Evolutionary conservation across 306 rosid genomes (phyloP).

Genomic region (Glycine latifolia): DNA sequence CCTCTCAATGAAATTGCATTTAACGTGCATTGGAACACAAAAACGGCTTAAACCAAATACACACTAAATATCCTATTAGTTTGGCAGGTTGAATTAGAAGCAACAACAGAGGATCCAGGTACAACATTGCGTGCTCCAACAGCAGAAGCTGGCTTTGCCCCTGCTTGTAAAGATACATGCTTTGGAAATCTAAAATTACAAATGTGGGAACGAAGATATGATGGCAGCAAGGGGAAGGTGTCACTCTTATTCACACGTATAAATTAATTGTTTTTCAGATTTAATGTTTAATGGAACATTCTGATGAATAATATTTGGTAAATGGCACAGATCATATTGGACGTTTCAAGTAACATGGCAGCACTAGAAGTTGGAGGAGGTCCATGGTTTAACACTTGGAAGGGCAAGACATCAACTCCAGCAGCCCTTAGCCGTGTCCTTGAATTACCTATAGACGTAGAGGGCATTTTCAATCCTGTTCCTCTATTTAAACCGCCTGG

Average conservation of each 20-base stretch:
- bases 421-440: slow-evolving; percentile 61
- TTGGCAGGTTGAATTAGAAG: slow-evolving; percentile 84
- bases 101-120: slow-evolving; percentile 75
- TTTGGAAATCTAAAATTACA: slow-evolving; percentile 66
- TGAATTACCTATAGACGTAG: slow-evolving; percentile 67
- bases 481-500: slow-evolving; percentile 92
- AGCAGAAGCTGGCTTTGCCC: slow-evolving; percentile 73
- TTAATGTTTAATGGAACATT: slow-evolving; percentile 25
- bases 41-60: too few relatives aligned
- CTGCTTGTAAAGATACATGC: slow-evolving; percentile 91
- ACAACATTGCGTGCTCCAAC: slow-evolving; percentile 93
- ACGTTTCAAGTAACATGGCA: slow-evolving; percentile 84
- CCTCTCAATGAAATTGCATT: too few relatives aligned
- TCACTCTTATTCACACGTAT: background rate
- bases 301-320: slow-evolving; percentile 20
- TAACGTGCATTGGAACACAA: too few relatives aligned
- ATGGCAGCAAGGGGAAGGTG: slow-evolving; percentile 92
- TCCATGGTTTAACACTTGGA: slow-evolving; percentile 94
- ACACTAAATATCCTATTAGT: background rate
- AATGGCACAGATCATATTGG: slow-evolving; percentile 69
- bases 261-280: background rate
- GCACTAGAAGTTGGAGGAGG: slow-evolving; percentile 95
- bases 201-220: slow-evolving; percentile 83
- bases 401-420: slow-evolving; percentile 67
- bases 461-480: slow-evolving; percentile 53